Conservation (phyloP, 352 stramenopile species). For the Sclerospora graminicola region DNA sequence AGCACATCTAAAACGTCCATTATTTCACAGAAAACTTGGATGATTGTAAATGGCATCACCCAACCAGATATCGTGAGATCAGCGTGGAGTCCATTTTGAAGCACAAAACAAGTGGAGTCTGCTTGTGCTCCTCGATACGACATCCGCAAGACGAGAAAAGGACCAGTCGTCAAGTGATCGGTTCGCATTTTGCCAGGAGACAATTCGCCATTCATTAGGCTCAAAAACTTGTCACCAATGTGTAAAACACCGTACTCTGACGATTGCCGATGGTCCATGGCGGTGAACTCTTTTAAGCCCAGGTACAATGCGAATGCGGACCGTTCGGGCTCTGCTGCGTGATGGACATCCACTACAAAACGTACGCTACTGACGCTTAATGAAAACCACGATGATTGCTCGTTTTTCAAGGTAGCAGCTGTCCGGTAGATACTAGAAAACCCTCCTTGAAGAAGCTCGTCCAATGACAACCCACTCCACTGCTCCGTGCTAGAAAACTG, state of each 20-base stretch:
- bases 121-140: slow-evolving; percentile 50
- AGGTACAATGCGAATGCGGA: slow-evolving; percentile 55
- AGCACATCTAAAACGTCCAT: slow-evolving; percentile 61
- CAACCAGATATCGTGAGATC: slow-evolving; percentile 69
- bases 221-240: slow-evolving; percentile 77
- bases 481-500: slow-evolving; percentile 6
- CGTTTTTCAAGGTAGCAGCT: slow-evolving; percentile 28
- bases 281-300: slow-evolving; percentile 44
- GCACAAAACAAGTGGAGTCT: slow-evolving; percentile 36
- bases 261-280: slow-evolving; percentile 56
- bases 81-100: slow-evolving; percentile 44
- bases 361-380: slow-evolving; percentile 49
- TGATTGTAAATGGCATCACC: slow-evolving; percentile 65
- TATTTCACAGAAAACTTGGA: slow-evolving; percentile 63
- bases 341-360: slow-evolving; percentile 55
- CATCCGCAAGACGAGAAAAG: slow-evolving; percentile 47
- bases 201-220: slow-evolving; percentile 63
- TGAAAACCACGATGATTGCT: slow-evolving; percentile 64
- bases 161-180: slow-evolving; percentile 43
- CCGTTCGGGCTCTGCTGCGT: slow-evolving; percentile 47
- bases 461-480: slow-evolving; percentile 19
- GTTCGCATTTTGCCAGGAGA: slow-evolving; percentile 57
- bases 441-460: slow-evolving; percentile 49
- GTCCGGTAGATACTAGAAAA: slow-evolving; percentile 67
- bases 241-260: slow-evolving; percentile 70